Evolutionary conservation across 2,329 filamentous ascomycete species (phyloP), one percentile per base, ranked within the genome.

Genomic region (Raffaelea albimanens): DNA sequence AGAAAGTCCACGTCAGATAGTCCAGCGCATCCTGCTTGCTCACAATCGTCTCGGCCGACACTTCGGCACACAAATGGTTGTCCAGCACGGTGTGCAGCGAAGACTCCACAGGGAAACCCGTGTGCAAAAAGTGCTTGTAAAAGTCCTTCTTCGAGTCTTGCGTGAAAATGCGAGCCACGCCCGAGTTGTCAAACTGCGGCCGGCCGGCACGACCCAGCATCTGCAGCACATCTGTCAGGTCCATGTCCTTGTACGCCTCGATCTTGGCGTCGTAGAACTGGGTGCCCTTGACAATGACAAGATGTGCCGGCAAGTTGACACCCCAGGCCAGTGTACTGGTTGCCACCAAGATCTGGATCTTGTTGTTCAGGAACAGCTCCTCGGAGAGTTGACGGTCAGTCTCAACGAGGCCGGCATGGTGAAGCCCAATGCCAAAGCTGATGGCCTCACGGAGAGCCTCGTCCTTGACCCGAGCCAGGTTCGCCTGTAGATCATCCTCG

Each of bases 1-100:
- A 98, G 71, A 98, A 98, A 1, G 94, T 98, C 93, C 94, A 98
- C 0, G 93, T 98, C 46, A 98, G 69, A 61, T 98, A 98, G 65
- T 98, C 94, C 4, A 98, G 76, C 1, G 93, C 93, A 66, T 98
- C 93, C 66, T 98, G 93, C 65, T 96, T 96, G 9, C 89, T 95
- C 29, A 84, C 72, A 44, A 98, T 87, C 0, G 93, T 98, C 56
- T 87, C 90, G 1, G 93, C 88, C 1, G 90, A 95, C 5, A 97
- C 82, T 67, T 98, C 93, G 50, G 93, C 93, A 52, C 89, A 85
- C 63, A 98, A 75, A 75, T 98, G 94, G 69, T 98, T 95, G 67
- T 97, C 91, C 8, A 98, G 72, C 1, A 97, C 93, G 19, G 94
- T 95, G 66, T 98, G 93, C 36, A 98, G 73, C 0, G 90, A 94